Evolutionary conservation across 108 stramenopile genomes (phyloP).

Genomic region (Skeletonema potamos): DNA sequence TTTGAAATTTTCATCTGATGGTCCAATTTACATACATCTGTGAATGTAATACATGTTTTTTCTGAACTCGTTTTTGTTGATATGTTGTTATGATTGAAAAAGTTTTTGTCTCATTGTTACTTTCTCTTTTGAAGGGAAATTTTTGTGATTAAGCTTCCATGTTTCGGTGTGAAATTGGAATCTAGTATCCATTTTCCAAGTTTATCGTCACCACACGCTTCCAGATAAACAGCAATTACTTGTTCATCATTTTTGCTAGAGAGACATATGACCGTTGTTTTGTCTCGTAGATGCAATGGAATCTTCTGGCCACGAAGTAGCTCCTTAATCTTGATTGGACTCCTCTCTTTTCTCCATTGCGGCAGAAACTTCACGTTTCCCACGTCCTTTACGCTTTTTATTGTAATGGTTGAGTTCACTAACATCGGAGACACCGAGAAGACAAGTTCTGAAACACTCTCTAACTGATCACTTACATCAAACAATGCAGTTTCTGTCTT

Average conservation of each 20-base stretch:
- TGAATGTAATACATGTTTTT: too few relatives aligned
- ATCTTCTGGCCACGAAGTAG: conserved; percentile 92
- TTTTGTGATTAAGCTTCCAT: not conserved
- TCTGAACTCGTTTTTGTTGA: too few relatives aligned
- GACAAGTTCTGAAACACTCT: not conserved
- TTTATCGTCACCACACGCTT: not conserved
- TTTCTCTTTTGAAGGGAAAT: not conserved
- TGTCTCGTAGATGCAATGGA: conserved; percentile 71
- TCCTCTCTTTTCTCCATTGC: conserved; percentile 72
- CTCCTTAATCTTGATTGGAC: conserved; percentile 74
- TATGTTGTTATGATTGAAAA: too few relatives aligned
- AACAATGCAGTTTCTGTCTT: not conserved
- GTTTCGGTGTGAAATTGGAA: conserved; percentile 18
- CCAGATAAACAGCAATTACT: conserved; percentile 34
- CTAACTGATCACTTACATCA: not conserved
- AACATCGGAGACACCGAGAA: not conserved
- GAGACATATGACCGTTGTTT: conserved; percentile 45
- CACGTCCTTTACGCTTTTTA: conserved; percentile 27
- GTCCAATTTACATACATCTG: too few relatives aligned
- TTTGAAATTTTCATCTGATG: too few relatives aligned
- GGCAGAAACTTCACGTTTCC: conserved; percentile 57
- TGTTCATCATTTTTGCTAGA: not conserved
- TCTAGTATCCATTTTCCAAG: conserved; percentile 26
- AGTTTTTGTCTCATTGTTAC: too few relatives aligned
- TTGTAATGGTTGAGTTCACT: conserved; percentile 2